Evolutionary conservation across 1,284 basidiomycete species (phyloP).

Genomic region (Tetrapyrgos nigripes): DNA sequence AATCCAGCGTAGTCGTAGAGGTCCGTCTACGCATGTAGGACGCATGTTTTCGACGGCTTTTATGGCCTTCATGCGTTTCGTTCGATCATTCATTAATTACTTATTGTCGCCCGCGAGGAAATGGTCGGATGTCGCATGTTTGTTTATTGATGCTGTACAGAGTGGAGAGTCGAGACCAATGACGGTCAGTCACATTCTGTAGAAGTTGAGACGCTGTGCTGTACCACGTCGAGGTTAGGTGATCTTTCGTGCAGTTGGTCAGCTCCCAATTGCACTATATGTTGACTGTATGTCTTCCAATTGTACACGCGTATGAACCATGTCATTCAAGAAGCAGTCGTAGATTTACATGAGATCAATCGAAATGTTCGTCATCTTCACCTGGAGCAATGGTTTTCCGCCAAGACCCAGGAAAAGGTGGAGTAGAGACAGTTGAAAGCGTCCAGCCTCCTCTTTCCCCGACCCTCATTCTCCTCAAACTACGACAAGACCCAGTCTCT

Average conservation of each 20-base stretch:
- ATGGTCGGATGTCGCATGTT: background rate
- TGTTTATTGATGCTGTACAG: background rate
- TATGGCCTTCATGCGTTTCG: background rate
- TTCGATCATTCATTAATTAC: conserved; percentile 14
- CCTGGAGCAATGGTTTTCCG: background rate
- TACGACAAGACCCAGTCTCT: background rate
- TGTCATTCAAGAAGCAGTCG: background rate
- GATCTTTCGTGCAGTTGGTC: background rate
- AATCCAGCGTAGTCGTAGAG: conserved; percentile 17
- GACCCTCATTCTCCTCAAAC: background rate
- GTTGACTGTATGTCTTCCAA: no score
- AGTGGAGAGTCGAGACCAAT: background rate
- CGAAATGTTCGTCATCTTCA: background rate
- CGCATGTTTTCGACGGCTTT: conserved; percentile 12
- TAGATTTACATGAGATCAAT: conserved; percentile 6
- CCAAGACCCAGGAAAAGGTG: conserved; percentile 13
- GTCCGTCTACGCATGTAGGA: conserved; percentile 20
- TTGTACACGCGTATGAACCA: background rate
- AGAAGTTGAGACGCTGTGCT: background rate
- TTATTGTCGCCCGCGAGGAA: background rate
- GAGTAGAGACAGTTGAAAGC: conserved; percentile 4
- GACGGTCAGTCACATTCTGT: background rate
- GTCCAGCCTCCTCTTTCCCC: conserved; percentile 3
- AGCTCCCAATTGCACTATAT: background rate
- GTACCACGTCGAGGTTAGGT: background rate